Conservation (phyloP, 1,284 basidiomycete species). For the Rhizoctonia solani region DNA sequence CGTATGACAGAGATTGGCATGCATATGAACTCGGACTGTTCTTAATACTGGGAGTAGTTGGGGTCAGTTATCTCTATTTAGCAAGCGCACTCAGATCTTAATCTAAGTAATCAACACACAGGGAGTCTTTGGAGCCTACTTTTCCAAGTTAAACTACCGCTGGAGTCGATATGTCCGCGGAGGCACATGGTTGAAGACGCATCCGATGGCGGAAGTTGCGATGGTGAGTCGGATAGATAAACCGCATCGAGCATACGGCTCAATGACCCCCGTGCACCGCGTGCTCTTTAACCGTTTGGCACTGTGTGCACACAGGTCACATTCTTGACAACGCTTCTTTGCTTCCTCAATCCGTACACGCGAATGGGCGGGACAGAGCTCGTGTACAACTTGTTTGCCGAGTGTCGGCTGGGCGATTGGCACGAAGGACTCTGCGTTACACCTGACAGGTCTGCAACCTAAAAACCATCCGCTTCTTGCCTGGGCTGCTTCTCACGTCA, state of each 20-base stretch:
- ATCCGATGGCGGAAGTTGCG: constrained; percentile 85
- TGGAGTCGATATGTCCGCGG: constrained; percentile 86
- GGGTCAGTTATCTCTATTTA: constrained; percentile 58
- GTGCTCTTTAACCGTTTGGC: not conserved
- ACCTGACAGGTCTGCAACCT: constrained; percentile 47
- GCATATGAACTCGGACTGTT: constrained; percentile 84
- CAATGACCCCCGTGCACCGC: not conserved
- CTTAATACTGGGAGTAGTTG: constrained; percentile 82
- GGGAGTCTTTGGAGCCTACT: constrained; percentile 93
- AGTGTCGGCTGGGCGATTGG: constrained; percentile 66
- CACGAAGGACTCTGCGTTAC: constrained; percentile 74
- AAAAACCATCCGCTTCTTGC: not conserved
- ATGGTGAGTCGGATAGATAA: constrained; percentile 57
- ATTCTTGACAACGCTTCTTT: constrained; percentile 71
- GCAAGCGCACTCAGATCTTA: not conserved
- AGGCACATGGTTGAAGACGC: constrained; percentile 74
- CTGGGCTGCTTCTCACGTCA: constrained; percentile 46
- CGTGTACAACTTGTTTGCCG: constrained; percentile 87
- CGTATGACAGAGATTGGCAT: constrained; percentile 92
- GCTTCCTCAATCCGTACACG: constrained; percentile 89
- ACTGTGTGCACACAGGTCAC: constrained; percentile 61
- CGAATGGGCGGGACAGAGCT: constrained; percentile 95
- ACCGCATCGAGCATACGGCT: constrained; percentile 34
- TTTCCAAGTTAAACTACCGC: constrained; percentile 88
- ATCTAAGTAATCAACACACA: constrained; percentile 43